Base-by-base conservation (phyloP, 192 early-diverging fungal species). In the Umbelopsis vinacea region DNA sequence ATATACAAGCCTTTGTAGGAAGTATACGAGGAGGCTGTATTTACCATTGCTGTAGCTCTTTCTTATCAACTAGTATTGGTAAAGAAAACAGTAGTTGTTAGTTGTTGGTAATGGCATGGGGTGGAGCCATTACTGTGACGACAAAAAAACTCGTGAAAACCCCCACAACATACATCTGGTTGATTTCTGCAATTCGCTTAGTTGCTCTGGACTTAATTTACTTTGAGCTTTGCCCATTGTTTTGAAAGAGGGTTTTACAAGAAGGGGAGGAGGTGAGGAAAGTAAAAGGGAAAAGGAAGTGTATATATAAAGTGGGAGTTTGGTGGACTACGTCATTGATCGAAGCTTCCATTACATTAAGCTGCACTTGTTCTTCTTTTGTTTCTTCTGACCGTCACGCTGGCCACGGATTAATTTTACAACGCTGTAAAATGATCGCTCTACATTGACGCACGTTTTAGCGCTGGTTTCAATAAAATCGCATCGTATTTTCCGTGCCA, bases 1-100 rank as follows among this genome's bases (percentile, higher is more conserved):
- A 6, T 63, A 38, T 37, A 9, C 7, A 63, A 63, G 29, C 57
- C 57, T 48, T 40, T 22, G 43, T 14, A 15, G 40, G 67, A n/a
- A 52, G 24, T 21, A 47, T 21, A 52, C 1, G 17, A 22, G 55
- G 40, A 15, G 26, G 46, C 24, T 10, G 52, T 45, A 26, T 17
- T 53, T 82, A 92, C 96, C 96, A 98, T 87, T 95, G 92, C 77
- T 96, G 92, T 52, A 98, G 88, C 76, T 98, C 96, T 74, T 93
- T 96, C 79, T 95, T 94, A 81, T 97, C 92, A 68, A 96, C 88
- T 90, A 52, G 6, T 43, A 43, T 43, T 43, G 29, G 19, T 38
- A 5, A 67, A 1, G n/a, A 21, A 50, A 50, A n/a, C n/a, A 6
- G 19, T 6, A 50, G 48, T 17, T 21, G n/a, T 17, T 21, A 17